Evolutionary conservation across 768 basidiomycete species (phyloP).

Genomic region (Boletus speciosus): DNA sequence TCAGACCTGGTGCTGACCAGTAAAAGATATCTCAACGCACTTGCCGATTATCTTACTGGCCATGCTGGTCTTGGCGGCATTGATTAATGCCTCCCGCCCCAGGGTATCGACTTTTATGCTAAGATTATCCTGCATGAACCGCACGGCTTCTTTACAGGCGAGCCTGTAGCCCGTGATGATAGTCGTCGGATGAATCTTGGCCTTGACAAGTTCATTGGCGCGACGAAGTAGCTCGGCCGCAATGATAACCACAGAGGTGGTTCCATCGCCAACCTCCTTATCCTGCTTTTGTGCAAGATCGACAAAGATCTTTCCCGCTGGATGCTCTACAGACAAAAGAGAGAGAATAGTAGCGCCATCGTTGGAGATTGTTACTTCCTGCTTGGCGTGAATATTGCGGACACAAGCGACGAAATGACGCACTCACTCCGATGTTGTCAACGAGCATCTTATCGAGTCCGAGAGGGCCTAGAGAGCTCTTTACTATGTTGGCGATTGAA

Average conservation of each 20-base stretch:
- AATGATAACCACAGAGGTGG: constrained; percentile 96
- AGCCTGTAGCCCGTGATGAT: constrained; percentile 98
- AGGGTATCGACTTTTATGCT: constrained; percentile 91
- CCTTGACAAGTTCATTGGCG: constrained; percentile 96
- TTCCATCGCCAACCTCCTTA: constrained; percentile 98
- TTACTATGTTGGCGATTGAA: constrained; percentile 96
- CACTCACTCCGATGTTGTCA: constrained; percentile 89
- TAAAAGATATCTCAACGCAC: constrained; percentile 49
- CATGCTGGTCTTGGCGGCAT: constrained; percentile 98
- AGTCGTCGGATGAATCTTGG: constrained; percentile 98
- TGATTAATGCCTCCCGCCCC: constrained; percentile 90
- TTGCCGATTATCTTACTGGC: constrained; percentile 96
- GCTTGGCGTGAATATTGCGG: constrained; percentile 13
- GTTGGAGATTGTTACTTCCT: constrained; percentile 99
- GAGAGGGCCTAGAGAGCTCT: constrained; percentile 92
- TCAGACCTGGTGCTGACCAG: constrained; percentile 1
- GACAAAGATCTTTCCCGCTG: constrained; percentile 95
- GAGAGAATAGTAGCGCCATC: constrained; percentile 99
- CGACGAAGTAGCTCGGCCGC: constrained; percentile 95
- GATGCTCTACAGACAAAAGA: constrained; percentile 90
- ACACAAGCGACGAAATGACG: neutral
- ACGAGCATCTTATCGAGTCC: constrained; percentile 98
- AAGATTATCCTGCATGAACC: constrained; percentile 96
- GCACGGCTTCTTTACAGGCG: constrained; percentile 95
- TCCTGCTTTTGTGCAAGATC: constrained; percentile 99